A percentile compares a stretch with the other conserved stretches of the same genome.
Conservation (phyloP, 2,329 filamentous ascomycete species). For the Dactylonectria estremocensis region DNA sequence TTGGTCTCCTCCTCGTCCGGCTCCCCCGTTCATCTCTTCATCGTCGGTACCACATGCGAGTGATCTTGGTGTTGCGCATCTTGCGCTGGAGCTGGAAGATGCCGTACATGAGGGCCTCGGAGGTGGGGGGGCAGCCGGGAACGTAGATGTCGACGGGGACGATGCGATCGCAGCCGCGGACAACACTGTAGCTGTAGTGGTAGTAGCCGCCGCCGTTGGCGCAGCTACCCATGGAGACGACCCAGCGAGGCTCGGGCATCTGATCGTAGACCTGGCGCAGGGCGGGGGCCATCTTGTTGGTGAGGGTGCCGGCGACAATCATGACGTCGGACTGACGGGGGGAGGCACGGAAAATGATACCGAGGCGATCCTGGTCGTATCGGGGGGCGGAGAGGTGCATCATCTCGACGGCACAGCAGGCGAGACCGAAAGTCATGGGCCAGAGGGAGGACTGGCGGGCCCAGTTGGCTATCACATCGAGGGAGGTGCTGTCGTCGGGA, state of each 20-base stretch:
- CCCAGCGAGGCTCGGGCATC: slow-evolving; percentile 94
- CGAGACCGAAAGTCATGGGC: slow-evolving; percentile 91
- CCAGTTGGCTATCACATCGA: slow-evolving; percentile 88
- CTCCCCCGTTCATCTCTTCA: slow-evolving; percentile 49
- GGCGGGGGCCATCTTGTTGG: slow-evolving; percentile 96
- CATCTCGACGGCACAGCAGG: slow-evolving; percentile 93
- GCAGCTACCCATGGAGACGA: slow-evolving; percentile 86
- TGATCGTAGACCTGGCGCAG: slow-evolving; percentile 94
- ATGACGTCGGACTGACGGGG: slow-evolving; percentile 92
- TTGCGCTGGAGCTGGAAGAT: slow-evolving; percentile 85
- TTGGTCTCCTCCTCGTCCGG: not conserved
- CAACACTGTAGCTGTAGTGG: slow-evolving; percentile 87
- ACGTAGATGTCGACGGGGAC: slow-evolving; percentile 87
- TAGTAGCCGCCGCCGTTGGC: slow-evolving; percentile 91
- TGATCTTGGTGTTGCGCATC: slow-evolving; percentile 74
- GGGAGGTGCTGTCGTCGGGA: slow-evolving; percentile 72
- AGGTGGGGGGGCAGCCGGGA: slow-evolving; percentile 78
- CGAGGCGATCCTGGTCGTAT: slow-evolving; percentile 90
- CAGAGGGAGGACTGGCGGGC: slow-evolving; percentile 86
- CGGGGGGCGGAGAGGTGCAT: slow-evolving; percentile 91
- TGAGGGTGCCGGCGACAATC: slow-evolving; percentile 93
- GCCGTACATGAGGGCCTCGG: slow-evolving; percentile 76
- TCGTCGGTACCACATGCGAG: slow-evolving; percentile 72
- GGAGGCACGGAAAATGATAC: slow-evolving; percentile 92
- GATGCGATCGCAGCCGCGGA: slow-evolving; percentile 82